Evolutionary conservation across 2,329 filamentous ascomycete genomes (phyloP), one percentile per base, ranked within the genome.

Genomic region (Fusarium longipes): DNA sequence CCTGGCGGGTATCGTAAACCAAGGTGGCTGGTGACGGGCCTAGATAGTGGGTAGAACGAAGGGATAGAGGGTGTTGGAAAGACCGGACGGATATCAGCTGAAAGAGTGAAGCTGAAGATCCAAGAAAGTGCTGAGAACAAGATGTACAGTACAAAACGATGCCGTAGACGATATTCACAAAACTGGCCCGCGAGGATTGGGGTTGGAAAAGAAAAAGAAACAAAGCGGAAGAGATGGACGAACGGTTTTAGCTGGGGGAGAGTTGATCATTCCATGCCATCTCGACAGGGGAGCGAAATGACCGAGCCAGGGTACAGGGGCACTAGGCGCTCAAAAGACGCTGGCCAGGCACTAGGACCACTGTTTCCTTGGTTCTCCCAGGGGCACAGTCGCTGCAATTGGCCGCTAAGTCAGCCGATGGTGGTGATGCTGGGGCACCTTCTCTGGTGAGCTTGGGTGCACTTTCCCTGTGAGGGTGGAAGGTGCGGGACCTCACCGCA

Each of bases 41-140:
- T 65, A 30, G 30, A 60, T 61, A 56, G 64, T 65, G 57, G 54
- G 51, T 45, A 65, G 55, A 70, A 62, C 45, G 57, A 67, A 71
- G 67, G 63, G 65, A 64, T 60, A 61, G 55, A 50, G 57, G 65
- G 55, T 63, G 63, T 52, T 63, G 68, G 70, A 74, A 74, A 72
- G 74, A 80, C 75, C 75, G 79, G 77, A 81, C 76, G 77, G 77
- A 74, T 72, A 67, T 72, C 74, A 76, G 76, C 77, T 80, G 68
- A 81, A 77, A 76, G 79, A 81, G 75, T 81, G 79, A 80, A 81
- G 78, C 77, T 75, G 78, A 76, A 67, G 70, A 74, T 77, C 73
- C 70, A 70, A 62, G 71, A 78, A 56, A 57, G 57, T 43, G 36
- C 39, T 54, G 57, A 57, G 40, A 75, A 72, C 74, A 58, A 62